Percentiles rank a stretch among this genome's conserved stretches.
These are phyloP conservation scores for Persicaria maculosa DNA, from an alignment of 148 eudicot genomes.

Conservation along the genomic window DNA sequence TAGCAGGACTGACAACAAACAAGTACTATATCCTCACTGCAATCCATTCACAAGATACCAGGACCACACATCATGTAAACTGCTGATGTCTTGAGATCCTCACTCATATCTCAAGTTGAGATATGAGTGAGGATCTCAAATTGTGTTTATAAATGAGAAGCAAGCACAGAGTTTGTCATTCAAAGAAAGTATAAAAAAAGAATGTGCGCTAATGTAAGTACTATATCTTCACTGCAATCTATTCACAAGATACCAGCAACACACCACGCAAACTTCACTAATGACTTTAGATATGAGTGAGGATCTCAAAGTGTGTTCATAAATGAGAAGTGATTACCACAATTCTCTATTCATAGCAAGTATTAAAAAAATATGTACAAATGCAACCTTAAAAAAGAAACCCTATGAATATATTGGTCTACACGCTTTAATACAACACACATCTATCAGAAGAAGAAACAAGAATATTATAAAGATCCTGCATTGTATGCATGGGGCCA, in stretches of 20 bases:
- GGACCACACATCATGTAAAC: not conserved
- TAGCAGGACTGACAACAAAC: not conserved
- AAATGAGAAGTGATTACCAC: not conserved
- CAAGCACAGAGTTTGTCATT: not conserved
- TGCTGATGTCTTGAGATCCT: not conserved
- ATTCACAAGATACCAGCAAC: not conserved
- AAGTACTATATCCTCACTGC: not conserved
- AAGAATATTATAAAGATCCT: not conserved
- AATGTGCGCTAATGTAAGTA: not conserved
- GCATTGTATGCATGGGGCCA: not conserved
- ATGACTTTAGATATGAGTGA: not conserved
- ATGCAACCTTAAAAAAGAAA: too few relatives aligned
- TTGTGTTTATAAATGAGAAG: not conserved
- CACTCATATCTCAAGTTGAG: too few relatives aligned
- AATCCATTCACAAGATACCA: not conserved
- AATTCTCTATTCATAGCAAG: not conserved
- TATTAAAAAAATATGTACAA: not conserved
- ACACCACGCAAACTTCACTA: not conserved
- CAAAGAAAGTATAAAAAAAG: not conserved
- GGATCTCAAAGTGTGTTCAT: not conserved
- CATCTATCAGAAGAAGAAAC: not conserved
- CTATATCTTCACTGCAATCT: not conserved
- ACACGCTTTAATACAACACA: not conserved
- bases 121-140: not conserved
- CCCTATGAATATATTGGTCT: not conserved